Evolutionary conservation across 768 basidiomycete genomes (phyloP).

Genomic region (Botryobasidium botryosum): DNA sequence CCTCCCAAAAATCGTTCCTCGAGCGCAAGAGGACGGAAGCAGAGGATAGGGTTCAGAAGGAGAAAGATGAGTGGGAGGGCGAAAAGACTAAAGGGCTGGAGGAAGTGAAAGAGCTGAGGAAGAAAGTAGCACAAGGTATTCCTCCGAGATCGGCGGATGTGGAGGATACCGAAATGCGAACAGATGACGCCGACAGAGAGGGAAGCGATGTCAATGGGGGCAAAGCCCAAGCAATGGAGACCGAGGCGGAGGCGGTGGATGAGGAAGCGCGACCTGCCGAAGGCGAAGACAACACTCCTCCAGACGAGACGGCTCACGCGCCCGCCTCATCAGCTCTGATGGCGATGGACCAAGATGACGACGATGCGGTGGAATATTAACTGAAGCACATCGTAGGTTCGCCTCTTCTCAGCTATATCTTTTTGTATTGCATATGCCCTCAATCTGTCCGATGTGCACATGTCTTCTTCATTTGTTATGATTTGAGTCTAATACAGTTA

Average conservation of each 20-base stretch:
- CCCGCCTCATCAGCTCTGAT: too few relatives aligned
- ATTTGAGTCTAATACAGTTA: too few relatives aligned
- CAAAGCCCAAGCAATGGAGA: slow-evolving; percentile 23
- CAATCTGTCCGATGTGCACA: too few relatives aligned
- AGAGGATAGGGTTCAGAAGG: slow-evolving; percentile 2
- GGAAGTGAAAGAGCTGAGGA: slow-evolving; percentile 7
- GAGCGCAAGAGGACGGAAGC: not conserved
- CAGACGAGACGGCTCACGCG: too few relatives aligned
- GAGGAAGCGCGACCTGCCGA: not conserved
- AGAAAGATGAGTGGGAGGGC: slow-evolving; percentile 7
- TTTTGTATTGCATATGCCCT: too few relatives aligned
- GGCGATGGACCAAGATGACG: too few relatives aligned
- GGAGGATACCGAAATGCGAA: slow-evolving; percentile 17
- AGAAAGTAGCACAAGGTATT: not conserved
- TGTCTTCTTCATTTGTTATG: too few relatives aligned
- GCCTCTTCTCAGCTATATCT: too few relatives aligned
- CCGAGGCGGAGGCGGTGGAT: slow-evolving; percentile 22
- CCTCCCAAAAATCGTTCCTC: slow-evolving; percentile 11
- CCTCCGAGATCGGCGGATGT: not conserved
- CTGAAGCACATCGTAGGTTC: too few relatives aligned
- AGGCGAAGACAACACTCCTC: too few relatives aligned
- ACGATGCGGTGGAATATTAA: too few relatives aligned
- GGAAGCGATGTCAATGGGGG: slow-evolving; percentile 9
- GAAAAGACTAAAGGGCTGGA: slow-evolving; percentile 9
- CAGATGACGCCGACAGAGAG: slow-evolving; percentile 1